Percentiles rank a stretch among this genome's conserved stretches.
Conservation (phyloP, 768 basidiomycete species). For the Boletus coccyginus region DNA sequence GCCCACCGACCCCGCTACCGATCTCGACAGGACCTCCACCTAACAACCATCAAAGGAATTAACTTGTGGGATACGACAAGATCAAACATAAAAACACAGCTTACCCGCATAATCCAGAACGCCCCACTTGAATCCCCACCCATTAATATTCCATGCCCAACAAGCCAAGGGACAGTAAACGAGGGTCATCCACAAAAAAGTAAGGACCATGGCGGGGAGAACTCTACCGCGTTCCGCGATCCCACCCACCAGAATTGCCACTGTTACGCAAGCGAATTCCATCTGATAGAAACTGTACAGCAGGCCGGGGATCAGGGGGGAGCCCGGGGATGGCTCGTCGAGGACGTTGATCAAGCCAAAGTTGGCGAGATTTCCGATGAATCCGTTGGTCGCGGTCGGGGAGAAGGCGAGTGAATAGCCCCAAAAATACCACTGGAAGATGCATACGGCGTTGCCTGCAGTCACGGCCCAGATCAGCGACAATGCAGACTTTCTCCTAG, state of each 20-base stretch:
- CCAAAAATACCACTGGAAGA: constrained; percentile 83
- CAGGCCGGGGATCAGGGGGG: constrained; percentile 76
- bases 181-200: constrained; percentile 81
- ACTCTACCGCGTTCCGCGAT: constrained; percentile 86
- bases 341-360: constrained; percentile 76
- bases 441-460: constrained; percentile 70
- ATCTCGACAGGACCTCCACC: constrained; percentile 90
- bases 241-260: constrained; percentile 72
- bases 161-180: constrained; percentile 87
- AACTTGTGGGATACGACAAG: neutral
- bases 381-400: constrained; percentile 67
- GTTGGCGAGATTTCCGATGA: constrained; percentile 76
- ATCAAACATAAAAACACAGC: constrained; percentile 13
- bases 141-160: constrained; percentile 79
- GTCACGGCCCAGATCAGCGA: constrained; percentile 75
- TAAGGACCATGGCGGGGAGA: constrained; percentile 76
- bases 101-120: constrained; percentile 85
- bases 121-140: constrained; percentile 85
- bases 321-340: constrained; percentile 71
- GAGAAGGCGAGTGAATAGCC: constrained; percentile 87
- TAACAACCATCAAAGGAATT: constrained; percentile 22
- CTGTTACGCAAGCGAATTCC: constrained; percentile 83
- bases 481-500: constrained; percentile 66
- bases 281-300: constrained; percentile 86
- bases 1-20: constrained; percentile 77